Conservation (phyloP, 768 basidiomycete species). For the Saitozyma sp. region DNA sequence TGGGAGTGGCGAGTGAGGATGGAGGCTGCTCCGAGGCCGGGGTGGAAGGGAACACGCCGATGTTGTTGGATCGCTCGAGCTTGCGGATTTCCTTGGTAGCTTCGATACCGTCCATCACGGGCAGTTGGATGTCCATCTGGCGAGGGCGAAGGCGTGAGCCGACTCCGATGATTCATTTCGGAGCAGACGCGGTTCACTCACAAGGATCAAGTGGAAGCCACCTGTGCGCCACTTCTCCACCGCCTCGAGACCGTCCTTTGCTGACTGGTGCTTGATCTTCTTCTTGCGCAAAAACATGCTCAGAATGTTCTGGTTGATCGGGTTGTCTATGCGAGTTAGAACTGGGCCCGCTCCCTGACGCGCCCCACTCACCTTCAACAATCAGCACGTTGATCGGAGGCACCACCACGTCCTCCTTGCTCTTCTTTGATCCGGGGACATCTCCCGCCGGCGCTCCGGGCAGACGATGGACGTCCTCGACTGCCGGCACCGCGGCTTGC, state of each 20-base stretch:
- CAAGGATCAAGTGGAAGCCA: constrained; percentile 91
- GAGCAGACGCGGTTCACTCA: constrained; percentile 54
- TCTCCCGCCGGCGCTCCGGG: not conserved
- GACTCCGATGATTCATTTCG: not conserved
- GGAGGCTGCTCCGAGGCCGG: constrained; percentile 60
- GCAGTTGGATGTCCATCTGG: constrained; percentile 99
- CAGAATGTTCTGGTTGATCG: constrained; percentile 95
- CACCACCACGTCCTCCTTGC: constrained; percentile 70
- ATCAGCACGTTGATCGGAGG: constrained; percentile 98
- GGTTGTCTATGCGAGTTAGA: constrained; percentile 71
- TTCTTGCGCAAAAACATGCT: constrained; percentile 97
- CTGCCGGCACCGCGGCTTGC: too few relatives aligned
- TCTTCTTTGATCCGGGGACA: constrained; percentile 51
- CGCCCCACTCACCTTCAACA: constrained; percentile 75
- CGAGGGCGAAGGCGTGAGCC: constrained; percentile 6
- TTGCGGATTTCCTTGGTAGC: constrained; percentile 94
- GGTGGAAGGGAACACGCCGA: constrained; percentile 69
- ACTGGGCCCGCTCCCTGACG: not conserved
- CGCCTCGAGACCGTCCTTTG: constrained; percentile 92
- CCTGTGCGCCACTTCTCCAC: constrained; percentile 93
- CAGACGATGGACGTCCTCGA: not conserved
- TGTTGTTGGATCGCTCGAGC: constrained; percentile 68
- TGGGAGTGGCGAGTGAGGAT: not conserved
- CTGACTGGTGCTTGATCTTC: constrained; percentile 90
- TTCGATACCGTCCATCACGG: constrained; percentile 96